Base-by-base conservation (phyloP, 2,329 filamentous ascomycete genomes). In the Epichloe uncinata region DNA sequence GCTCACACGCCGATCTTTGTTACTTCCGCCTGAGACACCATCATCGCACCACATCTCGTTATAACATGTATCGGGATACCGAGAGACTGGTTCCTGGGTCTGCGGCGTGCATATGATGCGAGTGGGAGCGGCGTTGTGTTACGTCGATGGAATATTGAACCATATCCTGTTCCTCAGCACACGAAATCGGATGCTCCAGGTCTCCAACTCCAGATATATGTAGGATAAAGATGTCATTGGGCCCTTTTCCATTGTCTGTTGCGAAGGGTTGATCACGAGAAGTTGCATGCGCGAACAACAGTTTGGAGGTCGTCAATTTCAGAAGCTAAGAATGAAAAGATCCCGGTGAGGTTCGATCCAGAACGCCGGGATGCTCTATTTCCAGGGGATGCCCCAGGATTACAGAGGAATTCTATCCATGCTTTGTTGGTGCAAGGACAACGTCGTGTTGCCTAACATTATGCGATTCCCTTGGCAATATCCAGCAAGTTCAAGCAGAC, bases 31-130 rank as follows among this genome's bases (percentile, higher is more conserved):
- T 13, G 38, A 49, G 47, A 49, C 47, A 41, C 18, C 15, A 33
- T 18, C 20, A 42, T 50, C 12, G 46, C 16, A 48, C 38, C 37
- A 48, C 30, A 43, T 49, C 33, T 42, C 26, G 47, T 49, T n/a
- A 18, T 20, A 36, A 13, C 33, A 20, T 6, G 37, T 15, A 42
- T 20, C 37, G 33, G 15, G 37, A 41, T 51, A 48, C 50, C 50
- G 50, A 45, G 41, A 22, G 41, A 38, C 16, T 44, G 45, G 50
- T 48, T 48, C 45, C n/a, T n/a, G 45, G 45, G 35, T 22, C 15
- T 22, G 36, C 33, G 40, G 42, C 13, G 36, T 22, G 20, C 42
- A n/a, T 12, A 16, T 35, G 18, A 44, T 12, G 35, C 42, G 41
- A 42, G 42, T 34, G 15, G 20, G 42, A 44, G 45, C 41, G 45